Base-by-base conservation (phyloP, 108 stramenopile genomes). In the Aureococcus anophagefferens region DNA sequence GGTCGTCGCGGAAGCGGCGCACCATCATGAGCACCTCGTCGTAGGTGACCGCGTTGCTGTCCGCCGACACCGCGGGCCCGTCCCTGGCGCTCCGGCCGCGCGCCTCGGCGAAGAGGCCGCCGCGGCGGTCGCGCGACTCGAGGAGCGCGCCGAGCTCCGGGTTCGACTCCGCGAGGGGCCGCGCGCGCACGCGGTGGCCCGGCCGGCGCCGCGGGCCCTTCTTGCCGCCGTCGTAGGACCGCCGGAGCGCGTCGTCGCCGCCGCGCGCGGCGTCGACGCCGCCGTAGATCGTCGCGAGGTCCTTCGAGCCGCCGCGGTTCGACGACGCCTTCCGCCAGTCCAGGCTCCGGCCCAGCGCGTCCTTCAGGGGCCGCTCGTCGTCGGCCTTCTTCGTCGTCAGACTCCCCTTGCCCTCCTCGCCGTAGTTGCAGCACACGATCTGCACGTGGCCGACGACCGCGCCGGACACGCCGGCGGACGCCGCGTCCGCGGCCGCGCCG, bases 131-230 rank as follows among this genome's bases (percentile, higher is more conserved):
- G 28, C 62, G 35, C 5, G 62, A 35, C n/a, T 40, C 63, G 68
- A 74, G 35, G 62, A 79, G 45, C 7, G 33, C 45, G 11, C 66
- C 72, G 30, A 86, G 75, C 65, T 86, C 84, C 33, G 82, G 79
- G 44, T 76, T 72, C 17, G 74, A 70, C 40, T 84, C 82, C 5
- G 80, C 46, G 21, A 86, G 76, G 17, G 85, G 85, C 11, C 77
- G 71, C 0, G 84, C 85, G 17, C 81, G 79, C 15, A 85, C 84
- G 74, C 74, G 69, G 30, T 79, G 80, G 21, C 79, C 46, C 16
- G 84, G 83, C 18, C 83, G 70, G 35, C 45, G 73, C 46, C 72
- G 14, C n/a, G n/a, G n/a, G n/a, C n/a, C n/a, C 1, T 31, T 67
- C 40, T 44, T 59, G 1, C 7, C 4, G 29, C n/a, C 11, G 21